Conservation (phyloP, 495 filamentous ascomycete species). For the Penicillium egyptiacum region DNA sequence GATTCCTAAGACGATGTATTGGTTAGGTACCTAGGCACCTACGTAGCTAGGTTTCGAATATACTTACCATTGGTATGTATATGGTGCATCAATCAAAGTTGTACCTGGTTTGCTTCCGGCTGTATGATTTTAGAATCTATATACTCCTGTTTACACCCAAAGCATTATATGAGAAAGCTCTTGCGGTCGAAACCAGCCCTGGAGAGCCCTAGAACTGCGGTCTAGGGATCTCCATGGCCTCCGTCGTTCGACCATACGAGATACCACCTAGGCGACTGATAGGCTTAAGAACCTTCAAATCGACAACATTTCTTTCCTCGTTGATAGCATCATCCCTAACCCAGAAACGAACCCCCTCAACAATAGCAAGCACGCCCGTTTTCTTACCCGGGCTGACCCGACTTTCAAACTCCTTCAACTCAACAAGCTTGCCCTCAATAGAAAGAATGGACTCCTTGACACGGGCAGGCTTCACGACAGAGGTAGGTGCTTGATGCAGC, state of each 20-base stretch:
- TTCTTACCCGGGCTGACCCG: constrained; percentile 64
- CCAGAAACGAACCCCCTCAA: constrained; percentile 89
- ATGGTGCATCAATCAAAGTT: neutral
- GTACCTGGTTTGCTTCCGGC: neutral
- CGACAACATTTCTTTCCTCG: constrained; percentile 67
- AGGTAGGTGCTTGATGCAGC: constrained; percentile 67
- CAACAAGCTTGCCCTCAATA: constrained; percentile 75
- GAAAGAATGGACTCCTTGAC: constrained; percentile 80
- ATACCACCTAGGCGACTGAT: constrained; percentile 82
- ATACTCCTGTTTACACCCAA: neutral
- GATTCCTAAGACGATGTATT: too few species aligned
- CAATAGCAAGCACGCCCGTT: constrained; percentile 68
- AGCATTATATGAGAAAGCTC: neutral
- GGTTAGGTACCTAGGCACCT: neutral
- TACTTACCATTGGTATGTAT: neutral
- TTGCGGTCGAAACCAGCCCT: neutral
- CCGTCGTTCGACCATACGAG: constrained; percentile 68
- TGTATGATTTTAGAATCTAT: neutral
- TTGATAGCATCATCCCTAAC: constrained; percentile 86
- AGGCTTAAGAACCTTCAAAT: constrained; percentile 69
- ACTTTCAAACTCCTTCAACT: constrained; percentile 74
- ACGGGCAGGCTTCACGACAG: constrained; percentile 65
- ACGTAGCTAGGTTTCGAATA: too few species aligned
- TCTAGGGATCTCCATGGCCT: constrained; percentile 74
- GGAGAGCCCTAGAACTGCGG: constrained; percentile 44